These are phyloP conservation scores for Phaeoacremonium minimum DNA, from an alignment of 2,329 filamentous ascomycete species.

Conservation along the genomic window DNA sequence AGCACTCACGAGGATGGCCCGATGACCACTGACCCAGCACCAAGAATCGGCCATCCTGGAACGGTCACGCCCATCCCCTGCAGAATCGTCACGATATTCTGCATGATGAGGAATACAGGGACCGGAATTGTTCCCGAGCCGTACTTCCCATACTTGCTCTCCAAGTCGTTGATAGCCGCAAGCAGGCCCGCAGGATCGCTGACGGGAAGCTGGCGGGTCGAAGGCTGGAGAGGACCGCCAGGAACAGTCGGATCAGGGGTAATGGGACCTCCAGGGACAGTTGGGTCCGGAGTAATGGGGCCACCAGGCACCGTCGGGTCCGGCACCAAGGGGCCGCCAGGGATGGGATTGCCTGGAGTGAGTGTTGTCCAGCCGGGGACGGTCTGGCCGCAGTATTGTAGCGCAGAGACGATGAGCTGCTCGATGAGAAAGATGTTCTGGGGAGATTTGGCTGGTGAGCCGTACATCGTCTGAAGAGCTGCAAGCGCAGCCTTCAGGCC, in stretches of 20 bases:
- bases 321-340: constrained; percentile 24
- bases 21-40: constrained; percentile 12
- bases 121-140: constrained; percentile 13
- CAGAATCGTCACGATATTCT: constrained; percentile 16
- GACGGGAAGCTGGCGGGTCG: constrained; percentile 1
- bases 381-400: constrained; percentile 15
- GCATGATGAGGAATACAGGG: constrained; percentile 17
- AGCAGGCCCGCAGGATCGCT: constrained; percentile 12
- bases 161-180: constrained; percentile 12
- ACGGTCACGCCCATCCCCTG: constrained; percentile 15
- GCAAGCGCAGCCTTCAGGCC: constrained; percentile 15
- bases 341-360: constrained; percentile 16
- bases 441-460: constrained; percentile 12
- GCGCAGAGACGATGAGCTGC: constrained; percentile 17
- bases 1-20: constrained; percentile 11
- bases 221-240: constrained; percentile 7
- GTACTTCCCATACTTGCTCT: constrained; percentile 15
- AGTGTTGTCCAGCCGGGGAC: constrained; percentile 16
- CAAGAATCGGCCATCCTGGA: constrained; percentile 17
- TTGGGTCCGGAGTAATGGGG: constrained; percentile 20
- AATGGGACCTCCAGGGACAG: constrained; percentile 20
- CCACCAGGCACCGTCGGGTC: constrained; percentile 18
- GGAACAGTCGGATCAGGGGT: constrained; percentile 16
- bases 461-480: constrained; percentile 15
- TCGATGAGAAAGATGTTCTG: constrained; percentile 18